Conservation (phyloP, 495 filamentous ascomycete genomes). For the Jackrogersella minutella region DNA sequence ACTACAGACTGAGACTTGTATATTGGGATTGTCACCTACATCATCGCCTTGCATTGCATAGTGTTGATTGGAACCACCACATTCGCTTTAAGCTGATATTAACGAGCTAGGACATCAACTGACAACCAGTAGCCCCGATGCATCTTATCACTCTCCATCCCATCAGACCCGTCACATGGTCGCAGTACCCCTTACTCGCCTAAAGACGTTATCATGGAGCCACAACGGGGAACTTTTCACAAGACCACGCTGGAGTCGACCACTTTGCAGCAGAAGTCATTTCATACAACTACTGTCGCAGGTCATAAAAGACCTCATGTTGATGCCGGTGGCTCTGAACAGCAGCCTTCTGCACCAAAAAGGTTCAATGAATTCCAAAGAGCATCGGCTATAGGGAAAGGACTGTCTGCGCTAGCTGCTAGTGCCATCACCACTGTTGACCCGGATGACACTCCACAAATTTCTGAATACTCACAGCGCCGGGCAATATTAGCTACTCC, state of each 20-base stretch:
- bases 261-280: constrained; percentile 27
- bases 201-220: constrained; percentile 34
- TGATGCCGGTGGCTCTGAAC: constrained; percentile 13
- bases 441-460: not conserved
- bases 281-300: constrained; percentile 33
- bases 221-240: constrained; percentile 37
- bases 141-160: not conserved
- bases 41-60: constrained; percentile 1
- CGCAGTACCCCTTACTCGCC: not conserved
- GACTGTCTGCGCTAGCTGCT: constrained; percentile 43
- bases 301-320: constrained; percentile 34
- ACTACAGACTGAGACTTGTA: not conserved
- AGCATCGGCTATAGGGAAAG: constrained; percentile 29
- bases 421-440: constrained; percentile 46
- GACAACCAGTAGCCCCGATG: constrained; percentile 1
- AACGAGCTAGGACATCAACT: not conserved
- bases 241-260: constrained; percentile 41
- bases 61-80: not conserved
- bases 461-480: constrained; percentile 59
- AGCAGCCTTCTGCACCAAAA: constrained; percentile 25
- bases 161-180: not conserved
- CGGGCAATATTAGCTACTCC: constrained; percentile 56
- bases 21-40: not conserved
- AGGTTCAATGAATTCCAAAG: constrained; percentile 36
- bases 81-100: not conserved